Conservation (phyloP, 2,329 filamentous ascomycete genomes). For the Lasiodiplodia gonubiensis region DNA sequence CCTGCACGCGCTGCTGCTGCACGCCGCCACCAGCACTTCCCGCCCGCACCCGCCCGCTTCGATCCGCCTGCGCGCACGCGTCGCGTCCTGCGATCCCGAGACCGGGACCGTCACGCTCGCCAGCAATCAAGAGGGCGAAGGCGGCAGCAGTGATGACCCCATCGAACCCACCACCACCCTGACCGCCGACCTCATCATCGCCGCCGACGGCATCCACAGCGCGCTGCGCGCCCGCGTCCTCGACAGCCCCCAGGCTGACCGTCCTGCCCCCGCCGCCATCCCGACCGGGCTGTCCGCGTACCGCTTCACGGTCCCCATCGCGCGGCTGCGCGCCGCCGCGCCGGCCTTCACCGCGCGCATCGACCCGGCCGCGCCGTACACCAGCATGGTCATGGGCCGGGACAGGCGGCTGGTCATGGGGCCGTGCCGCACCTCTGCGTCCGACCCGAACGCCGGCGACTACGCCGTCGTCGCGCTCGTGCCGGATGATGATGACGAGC, state of each 20-base stretch:
- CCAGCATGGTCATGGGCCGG: constrained; percentile 55
- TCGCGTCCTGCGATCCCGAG: constrained; percentile 35
- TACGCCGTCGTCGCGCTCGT: constrained; percentile 55
- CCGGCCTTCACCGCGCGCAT: constrained; percentile 39
- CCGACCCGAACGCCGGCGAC: constrained; percentile 34
- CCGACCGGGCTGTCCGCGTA: constrained; percentile 50
- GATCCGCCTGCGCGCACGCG: constrained; percentile 17
- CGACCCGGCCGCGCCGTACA: constrained; percentile 48
- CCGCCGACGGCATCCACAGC: constrained; percentile 29
- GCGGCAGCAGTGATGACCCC: too few species aligned
- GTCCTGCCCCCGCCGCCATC: constrained; percentile 32
- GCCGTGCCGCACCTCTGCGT: constrained; percentile 43
- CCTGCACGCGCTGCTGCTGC: constrained; percentile 41
- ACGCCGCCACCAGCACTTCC: background rate
- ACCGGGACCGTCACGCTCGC: constrained; percentile 33
- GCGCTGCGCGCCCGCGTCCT: constrained; percentile 37
- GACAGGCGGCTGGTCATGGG: constrained; percentile 54
- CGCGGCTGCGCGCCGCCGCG: constrained; percentile 31
- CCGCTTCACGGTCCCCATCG: constrained; percentile 43
- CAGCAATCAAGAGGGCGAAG: background rate
- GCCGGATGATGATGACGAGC: constrained; percentile 53
- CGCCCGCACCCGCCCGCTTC: background rate
- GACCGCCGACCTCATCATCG: constrained; percentile 10
- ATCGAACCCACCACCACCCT: background rate
- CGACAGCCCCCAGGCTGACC: constrained; percentile 25